Base-by-base conservation (phyloP, 192 early-diverging fungal genomes). In the Coemansia sp. region DNA sequence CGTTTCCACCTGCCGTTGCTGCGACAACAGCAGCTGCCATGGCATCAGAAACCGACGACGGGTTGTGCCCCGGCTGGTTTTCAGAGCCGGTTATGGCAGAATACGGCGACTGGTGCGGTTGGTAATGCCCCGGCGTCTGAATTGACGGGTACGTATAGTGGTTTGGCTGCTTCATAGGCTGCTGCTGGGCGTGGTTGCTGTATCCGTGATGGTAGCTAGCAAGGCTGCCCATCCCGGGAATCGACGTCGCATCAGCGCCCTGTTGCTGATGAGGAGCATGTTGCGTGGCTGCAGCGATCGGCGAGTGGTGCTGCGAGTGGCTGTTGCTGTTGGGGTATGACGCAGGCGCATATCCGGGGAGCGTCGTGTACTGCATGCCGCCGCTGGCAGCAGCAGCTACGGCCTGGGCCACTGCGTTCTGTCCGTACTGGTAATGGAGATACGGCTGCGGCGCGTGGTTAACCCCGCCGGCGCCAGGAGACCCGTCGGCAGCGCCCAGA, bases 261-360 rank as follows among this genome's bases (percentile, higher is more conserved):
- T 56, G 56, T 18, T 58, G 60, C 68, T 71, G 56, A 66, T 77
- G 69, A 6, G 78, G 45, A 18, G 78, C 59, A 60, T 81, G 78
- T 24, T 66, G 34, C 20, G 66, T 60, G 26, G 73, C 67, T 48
- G 62, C 58, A 35, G 78, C 39, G 39, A 76, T 81, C 2, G 78
- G 78, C 66, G 78, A 81, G 71, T 81, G 78, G 68, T 81, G 78
- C 62, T 81, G 78, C 60, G 78, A 81, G 67, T 81, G 78, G 64
- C 62, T 76, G 57, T 56, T 76, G 68, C 78, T 81, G 52, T 64
- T 70, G 14, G 78, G 78, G 14, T 81, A 81, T 44, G 78, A 81
- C 2, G 67, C 60, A 62, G 78, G 75, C 6, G 67, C 60, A 62
- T 81, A 81, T 16, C 74, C 71, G 7, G 78, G 69, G 8, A 81